phyloP scores from a whole-genome alignment of 2,329 filamentous ascomycete species.

The Beauveria scarabaeidicola region DNA sequence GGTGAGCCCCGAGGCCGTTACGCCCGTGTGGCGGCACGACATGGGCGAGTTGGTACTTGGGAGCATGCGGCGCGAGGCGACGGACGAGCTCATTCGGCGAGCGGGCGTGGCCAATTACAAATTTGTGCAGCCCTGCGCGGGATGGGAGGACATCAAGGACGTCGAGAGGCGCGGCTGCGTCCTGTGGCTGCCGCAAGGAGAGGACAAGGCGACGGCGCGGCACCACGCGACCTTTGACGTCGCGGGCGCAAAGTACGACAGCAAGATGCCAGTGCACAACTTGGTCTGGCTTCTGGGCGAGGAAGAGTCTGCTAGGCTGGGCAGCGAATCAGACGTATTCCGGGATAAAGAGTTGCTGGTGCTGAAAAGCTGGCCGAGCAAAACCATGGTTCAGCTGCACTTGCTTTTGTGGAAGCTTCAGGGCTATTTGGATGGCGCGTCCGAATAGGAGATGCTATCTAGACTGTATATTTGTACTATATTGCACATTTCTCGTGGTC shows the following conservation, averaged over 20 bases:
- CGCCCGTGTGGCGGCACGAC: constrained; percentile 39
- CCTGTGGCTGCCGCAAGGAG: constrained; percentile 29
- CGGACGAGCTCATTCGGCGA: constrained; percentile 37
- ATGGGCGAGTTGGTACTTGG: constrained; percentile 47
- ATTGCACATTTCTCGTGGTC: background rate
- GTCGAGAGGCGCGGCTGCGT: constrained; percentile 36
- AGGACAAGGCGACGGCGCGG: constrained; percentile 18
- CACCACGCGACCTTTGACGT: constrained; percentile 40
- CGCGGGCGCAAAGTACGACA: constrained; percentile 23
- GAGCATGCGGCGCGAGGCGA: constrained; percentile 39
- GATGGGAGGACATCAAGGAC: constrained; percentile 35
- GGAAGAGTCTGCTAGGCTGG: constrained; percentile 34
- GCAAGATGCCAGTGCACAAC: constrained; percentile 44
- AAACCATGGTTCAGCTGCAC: constrained; percentile 36
- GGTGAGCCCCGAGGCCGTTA: constrained; percentile 10
- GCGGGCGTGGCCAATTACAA: constrained; percentile 26
- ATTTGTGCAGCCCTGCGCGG: constrained; percentile 30
- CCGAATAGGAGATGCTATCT: background rate
- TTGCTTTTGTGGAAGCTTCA: constrained; percentile 50
- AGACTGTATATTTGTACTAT: background rate
- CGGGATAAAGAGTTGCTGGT: constrained; percentile 33
- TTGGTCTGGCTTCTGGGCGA: constrained; percentile 41
- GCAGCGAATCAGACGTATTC: constrained; percentile 25
- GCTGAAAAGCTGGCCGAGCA: constrained; percentile 29
- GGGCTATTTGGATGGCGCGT: constrained; percentile 34